Conservation (phyloP, 495 filamentous ascomycete genomes). For the Bathelium albidoporum region DNA sequence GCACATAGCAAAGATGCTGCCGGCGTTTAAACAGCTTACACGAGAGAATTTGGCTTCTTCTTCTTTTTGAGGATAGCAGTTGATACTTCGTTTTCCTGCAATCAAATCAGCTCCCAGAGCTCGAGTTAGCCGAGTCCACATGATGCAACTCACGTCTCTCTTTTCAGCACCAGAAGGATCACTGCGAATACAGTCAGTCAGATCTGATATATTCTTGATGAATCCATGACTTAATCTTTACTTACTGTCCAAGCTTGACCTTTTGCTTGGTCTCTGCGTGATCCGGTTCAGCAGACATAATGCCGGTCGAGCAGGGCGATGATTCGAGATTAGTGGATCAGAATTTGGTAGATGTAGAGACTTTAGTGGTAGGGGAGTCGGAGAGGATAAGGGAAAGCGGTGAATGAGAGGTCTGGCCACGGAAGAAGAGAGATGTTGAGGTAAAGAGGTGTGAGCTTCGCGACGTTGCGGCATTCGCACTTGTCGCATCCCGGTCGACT, state of each 20-base stretch:
- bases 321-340: background rate
- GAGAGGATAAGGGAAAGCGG: background rate
- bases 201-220: background rate
- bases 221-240: slow-evolving; percentile 5
- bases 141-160: slow-evolving; percentile 57
- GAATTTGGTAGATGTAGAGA: background rate
- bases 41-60: slow-evolving; percentile 99
- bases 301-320: slow-evolving; percentile 20
- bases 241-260: slow-evolving; percentile 75
- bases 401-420: background rate
- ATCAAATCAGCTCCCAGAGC: slow-evolving; percentile 8
- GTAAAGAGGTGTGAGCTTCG: background rate
- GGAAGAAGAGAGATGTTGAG: background rate
- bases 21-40: slow-evolving; percentile 46
- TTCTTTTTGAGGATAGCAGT: slow-evolving; percentile 99
- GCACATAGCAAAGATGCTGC: background rate
- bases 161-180: slow-evolving; percentile 81
- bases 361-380: background rate
- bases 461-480: background rate
- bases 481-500: background rate
- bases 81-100: slow-evolving; percentile 81
- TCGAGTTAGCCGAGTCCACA: slow-evolving; percentile 11
- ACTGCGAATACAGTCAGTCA: slow-evolving; percentile 41
- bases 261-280: slow-evolving; percentile 69
- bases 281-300: slow-evolving; percentile 63